Evolutionary conservation across 805 yeast species (phyloP).

Genomic region (Wickerhamiella shivajii): DNA sequence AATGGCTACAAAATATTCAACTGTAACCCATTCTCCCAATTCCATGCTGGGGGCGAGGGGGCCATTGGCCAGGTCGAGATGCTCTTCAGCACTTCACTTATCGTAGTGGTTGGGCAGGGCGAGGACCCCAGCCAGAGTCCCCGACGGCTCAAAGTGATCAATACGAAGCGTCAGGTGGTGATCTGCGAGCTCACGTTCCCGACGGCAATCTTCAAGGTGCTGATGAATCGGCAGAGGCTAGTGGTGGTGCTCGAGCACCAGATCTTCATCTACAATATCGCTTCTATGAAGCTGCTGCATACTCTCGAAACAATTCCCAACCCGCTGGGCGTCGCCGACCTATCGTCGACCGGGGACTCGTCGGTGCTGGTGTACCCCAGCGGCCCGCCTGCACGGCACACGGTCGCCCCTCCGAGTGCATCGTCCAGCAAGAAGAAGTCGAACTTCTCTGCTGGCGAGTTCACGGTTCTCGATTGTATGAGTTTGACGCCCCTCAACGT

Average conservation of each 20-base stretch:
- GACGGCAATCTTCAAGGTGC: slow-evolving; percentile 52
- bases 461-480: slow-evolving; percentile 65
- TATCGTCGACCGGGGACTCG: slow-evolving; percentile 8
- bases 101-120: slow-evolving; percentile 71
- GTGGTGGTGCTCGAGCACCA: slow-evolving; percentile 68
- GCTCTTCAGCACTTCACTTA: slow-evolving; percentile 76
- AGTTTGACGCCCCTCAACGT: slow-evolving; percentile 64
- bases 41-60: slow-evolving; percentile 35
- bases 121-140: slow-evolving; percentile 51
- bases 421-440: slow-evolving; percentile 10
- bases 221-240: slow-evolving; percentile 68
- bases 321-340: slow-evolving; percentile 26
- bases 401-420: no score
- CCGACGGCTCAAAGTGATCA: slow-evolving; percentile 66
- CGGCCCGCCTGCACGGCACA: slow-evolving; percentile 22
- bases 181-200: slow-evolving; percentile 88
- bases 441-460: slow-evolving; percentile 35
- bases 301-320: slow-evolving; percentile 47
- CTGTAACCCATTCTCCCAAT: slow-evolving; percentile 75
- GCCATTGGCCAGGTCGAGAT: slow-evolving; percentile 55
- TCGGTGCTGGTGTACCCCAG: slow-evolving; percentile 38
- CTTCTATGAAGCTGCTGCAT: slow-evolving; percentile 71
- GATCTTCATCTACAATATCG: slow-evolving; percentile 75
- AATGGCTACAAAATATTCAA: slow-evolving; percentile 60
- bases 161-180: slow-evolving; percentile 51